Percentiles rank a stretch among this genome's conserved stretches.
These are phyloP conservation scores for Huiozyma naganishii DNA, from an alignment of 805 yeast genomes.

Conservation along the genomic window DNA sequence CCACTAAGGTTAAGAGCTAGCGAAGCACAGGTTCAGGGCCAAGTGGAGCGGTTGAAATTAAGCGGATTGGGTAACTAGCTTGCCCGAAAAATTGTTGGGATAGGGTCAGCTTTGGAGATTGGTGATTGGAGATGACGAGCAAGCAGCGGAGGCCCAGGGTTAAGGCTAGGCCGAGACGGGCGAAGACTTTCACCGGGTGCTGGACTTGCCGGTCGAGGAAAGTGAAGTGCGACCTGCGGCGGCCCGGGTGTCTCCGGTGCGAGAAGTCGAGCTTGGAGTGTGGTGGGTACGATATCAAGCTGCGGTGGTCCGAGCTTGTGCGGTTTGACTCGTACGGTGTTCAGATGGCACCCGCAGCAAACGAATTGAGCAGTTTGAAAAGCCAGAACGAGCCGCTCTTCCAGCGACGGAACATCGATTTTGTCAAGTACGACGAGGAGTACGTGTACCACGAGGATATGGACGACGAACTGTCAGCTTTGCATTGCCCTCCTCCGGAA, in stretches of 20 bases:
- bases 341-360: conserved; percentile 3
- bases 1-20: conserved; percentile 5
- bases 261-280: conserved; percentile 55
- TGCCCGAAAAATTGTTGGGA: no score
- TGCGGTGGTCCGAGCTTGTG: conserved; percentile 60
- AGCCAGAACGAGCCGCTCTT: conserved; percentile 38
- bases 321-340: conserved; percentile 38
- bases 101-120: not conserved
- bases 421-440: conserved; percentile 66
- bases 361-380: not conserved
- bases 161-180: conserved; percentile 24
- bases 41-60: not conserved
- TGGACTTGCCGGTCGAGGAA: conserved; percentile 77
- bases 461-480: conserved; percentile 48
- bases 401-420: conserved; percentile 61
- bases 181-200: conserved; percentile 79
- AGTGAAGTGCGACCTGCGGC: conserved; percentile 65
- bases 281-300: conserved; percentile 73
- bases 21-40: not conserved
- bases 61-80: no score
- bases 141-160: not conserved
- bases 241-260: conserved; percentile 67
- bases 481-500: conserved; percentile 38
- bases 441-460: conserved; percentile 74
- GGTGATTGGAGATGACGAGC: not conserved